A percentile compares a stretch with the other conserved stretches of the same genome.
Conservation (phyloP, 2,329 filamentous ascomycete species). For the Ophiocordyceps polyrhachis-furcata region DNA sequence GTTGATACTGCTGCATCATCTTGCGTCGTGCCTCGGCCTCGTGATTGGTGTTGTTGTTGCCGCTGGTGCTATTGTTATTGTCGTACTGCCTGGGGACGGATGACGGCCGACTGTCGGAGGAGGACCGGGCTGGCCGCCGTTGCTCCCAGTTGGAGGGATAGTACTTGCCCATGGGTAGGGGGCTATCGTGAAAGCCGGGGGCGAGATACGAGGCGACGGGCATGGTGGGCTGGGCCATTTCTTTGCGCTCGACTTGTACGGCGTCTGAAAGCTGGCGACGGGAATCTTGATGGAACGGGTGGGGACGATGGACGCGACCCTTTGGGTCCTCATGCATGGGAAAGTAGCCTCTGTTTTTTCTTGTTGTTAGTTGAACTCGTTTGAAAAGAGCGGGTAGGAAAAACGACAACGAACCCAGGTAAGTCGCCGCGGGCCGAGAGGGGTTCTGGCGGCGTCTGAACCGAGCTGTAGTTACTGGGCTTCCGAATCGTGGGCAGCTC, state of each 20-base stretch:
- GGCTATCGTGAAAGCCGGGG: constrained; percentile 25
- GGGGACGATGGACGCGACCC: constrained; percentile 25
- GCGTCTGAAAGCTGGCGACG: constrained; percentile 17
- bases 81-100: not conserved
- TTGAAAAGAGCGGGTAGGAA: not conserved
- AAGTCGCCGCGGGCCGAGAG: constrained; percentile 40
- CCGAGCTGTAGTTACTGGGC: constrained; percentile 16
- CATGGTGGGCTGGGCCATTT: constrained; percentile 14
- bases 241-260: constrained; percentile 9
- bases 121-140: constrained; percentile 6
- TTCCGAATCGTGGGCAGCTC: constrained; percentile 25
- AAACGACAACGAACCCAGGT: constrained; percentile 27
- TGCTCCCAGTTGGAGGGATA: constrained; percentile 43
- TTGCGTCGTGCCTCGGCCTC: constrained; percentile 29
- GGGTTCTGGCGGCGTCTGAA: constrained; percentile 26
- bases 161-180: constrained; percentile 41
- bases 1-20: constrained; percentile 38
- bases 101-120: not conserved
- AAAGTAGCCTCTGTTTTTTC: constrained; percentile 33
- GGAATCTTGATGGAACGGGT: constrained; percentile 30
- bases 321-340: constrained; percentile 37
- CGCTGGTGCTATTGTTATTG: not conserved
- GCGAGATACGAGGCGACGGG: constrained; percentile 33
- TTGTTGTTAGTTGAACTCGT: not conserved
- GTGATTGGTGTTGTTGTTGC: constrained; percentile 2